phyloP scores from a whole-genome alignment of 139 green algal species.

The Chlamydomonas schloesseri region DNA sequence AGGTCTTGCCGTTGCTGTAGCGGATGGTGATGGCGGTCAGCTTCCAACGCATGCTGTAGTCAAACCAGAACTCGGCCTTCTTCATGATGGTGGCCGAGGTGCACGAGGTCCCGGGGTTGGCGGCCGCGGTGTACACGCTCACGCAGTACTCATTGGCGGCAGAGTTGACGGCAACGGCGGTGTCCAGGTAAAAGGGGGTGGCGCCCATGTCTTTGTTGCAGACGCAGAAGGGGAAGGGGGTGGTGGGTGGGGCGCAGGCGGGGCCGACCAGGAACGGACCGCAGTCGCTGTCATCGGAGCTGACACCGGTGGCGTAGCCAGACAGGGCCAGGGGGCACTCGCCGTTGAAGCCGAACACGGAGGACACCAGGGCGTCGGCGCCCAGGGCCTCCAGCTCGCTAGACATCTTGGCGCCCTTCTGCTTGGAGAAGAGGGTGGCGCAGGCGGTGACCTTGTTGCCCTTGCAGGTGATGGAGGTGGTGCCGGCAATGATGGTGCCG shows the following conservation, averaged over 20 bases:
- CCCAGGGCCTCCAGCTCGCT: neutral
- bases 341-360: neutral
- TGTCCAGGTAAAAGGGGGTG: neutral
- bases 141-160: neutral
- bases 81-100: neutral
- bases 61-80: neutral
- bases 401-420: neutral
- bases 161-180: neutral
- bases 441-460: neutral
- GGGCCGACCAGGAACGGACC: too few species aligned
- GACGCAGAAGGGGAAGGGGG: neutral
- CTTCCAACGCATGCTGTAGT: neutral
- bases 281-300: neutral
- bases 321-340: neutral
- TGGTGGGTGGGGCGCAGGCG: neutral
- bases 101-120: neutral
- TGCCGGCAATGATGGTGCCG: neutral
- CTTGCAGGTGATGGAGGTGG: neutral
- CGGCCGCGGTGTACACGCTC: too few species aligned
- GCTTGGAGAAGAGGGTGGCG: neutral
- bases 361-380: neutral
- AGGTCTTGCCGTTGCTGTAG: neutral
- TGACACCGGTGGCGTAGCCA: neutral
- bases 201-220: neutral
- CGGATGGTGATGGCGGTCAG: neutral